Evolutionary conservation across 2,329 filamentous ascomycete species (phyloP), one percentile per base, ranked within the genome.

Genomic region (Trichoderma afroharzianum): DNA sequence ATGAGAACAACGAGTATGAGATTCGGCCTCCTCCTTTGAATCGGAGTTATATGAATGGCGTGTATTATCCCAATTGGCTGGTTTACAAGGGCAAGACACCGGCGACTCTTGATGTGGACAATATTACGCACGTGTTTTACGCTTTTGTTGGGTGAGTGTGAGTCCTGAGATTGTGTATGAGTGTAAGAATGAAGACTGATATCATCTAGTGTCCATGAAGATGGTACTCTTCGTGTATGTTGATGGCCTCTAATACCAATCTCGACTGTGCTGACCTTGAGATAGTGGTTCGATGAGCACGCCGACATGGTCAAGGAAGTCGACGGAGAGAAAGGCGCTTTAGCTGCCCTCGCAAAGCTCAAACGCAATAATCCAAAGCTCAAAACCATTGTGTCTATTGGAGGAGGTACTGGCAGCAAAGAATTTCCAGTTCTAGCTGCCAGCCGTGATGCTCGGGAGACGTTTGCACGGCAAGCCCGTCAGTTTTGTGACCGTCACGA

Each of bases 21-120:
- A 61, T 47, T 18, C 61, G 57, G 6, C 63, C 63, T 30, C 63
- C 39, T 21, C 6, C 21, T 30, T 8, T 30, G 30, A 28, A 28
- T 15, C 53, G 30, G 14, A 11, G 15, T 3, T 71, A 63, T 36
- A 55, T 69, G 53, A 83, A 83, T 61, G 81, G 81, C 15, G 81
- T 90, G 1, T 91, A 91, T 80, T 92, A 91, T 78, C 88, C 90
- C 6, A 91, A 89, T 74, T 91, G 89, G 88, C 83, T 85, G 70
- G 85, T 90, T 71, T 91, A 91, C 80, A 85, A 85, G 72, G 83
- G 86, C 68, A 86, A 88, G 69, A 85, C 88, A n/a, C 90, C 90
- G 0, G 88, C 88, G 0, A 85, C 84, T 6, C 77, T 91, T 68
- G 85, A 87, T 68, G 79, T 88, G 73, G 82, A 85, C 50, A 85